A percentile compares a stretch with the other conserved stretches of the same genome.
Evolutionary conservation across 495 filamentous ascomycete genomes (phyloP).

Genomic region (Aspergillus funiculosus): DNA sequence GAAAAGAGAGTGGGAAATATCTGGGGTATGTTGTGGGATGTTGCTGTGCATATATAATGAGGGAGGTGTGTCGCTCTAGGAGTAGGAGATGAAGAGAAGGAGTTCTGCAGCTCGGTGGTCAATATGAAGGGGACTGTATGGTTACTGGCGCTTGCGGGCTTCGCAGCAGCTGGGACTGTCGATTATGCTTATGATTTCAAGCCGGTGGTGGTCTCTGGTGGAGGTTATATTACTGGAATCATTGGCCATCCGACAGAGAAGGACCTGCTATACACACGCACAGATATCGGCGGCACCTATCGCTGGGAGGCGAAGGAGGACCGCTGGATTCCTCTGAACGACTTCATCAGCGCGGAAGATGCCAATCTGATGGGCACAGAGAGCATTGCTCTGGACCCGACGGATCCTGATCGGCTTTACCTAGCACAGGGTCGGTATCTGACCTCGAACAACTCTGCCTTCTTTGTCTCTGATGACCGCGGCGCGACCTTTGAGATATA

Average conservation of each 20-base stretch:
- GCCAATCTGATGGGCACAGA: slow-evolving; percentile 41
- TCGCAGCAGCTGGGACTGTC: slow-evolving; percentile 3
- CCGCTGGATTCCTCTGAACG: slow-evolving; percentile 53
- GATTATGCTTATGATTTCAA: slow-evolving; percentile 13
- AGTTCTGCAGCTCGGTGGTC: background rate
- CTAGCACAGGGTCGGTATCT: slow-evolving; percentile 42
- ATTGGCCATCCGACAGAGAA: slow-evolving; percentile 52
- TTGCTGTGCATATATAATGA: slow-evolving; percentile 6
- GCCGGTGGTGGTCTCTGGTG: slow-evolving; percentile 33
- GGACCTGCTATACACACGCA: slow-evolving; percentile 55
- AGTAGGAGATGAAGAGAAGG: background rate
- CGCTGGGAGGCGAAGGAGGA: slow-evolving; percentile 46
- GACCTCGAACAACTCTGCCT: slow-evolving; percentile 12
- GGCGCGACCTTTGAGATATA: slow-evolving; percentile 11
- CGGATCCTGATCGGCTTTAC: slow-evolving; percentile 50
- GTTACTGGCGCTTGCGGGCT: slow-evolving; percentile 1
- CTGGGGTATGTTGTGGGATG: too few species aligned
- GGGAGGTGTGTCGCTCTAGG: background rate
- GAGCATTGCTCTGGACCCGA: slow-evolving; percentile 52
- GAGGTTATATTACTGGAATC: slow-evolving; percentile 55
- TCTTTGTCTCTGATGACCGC: slow-evolving; percentile 16
- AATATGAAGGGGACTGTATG: background rate
- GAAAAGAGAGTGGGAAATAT: too few species aligned
- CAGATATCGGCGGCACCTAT: slow-evolving; percentile 60
- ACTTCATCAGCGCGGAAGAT: slow-evolving; percentile 32